These are phyloP conservation scores for Hapsidospora chrysogenum DNA, from an alignment of 495 filamentous ascomycete species.

Conservation along the genomic window DNA sequence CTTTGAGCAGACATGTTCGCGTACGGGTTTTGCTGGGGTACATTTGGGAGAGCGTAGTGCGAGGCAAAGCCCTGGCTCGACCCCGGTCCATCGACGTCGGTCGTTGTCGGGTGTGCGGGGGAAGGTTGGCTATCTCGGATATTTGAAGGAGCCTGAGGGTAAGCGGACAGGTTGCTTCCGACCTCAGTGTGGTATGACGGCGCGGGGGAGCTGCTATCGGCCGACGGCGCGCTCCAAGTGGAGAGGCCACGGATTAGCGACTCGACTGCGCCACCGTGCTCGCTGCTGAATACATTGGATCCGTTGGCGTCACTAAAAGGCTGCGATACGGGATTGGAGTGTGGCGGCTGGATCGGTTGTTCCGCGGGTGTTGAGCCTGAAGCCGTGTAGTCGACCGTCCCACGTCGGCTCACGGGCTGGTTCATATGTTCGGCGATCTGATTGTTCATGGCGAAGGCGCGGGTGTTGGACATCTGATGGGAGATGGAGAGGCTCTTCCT, in stretches of 20 bases:
- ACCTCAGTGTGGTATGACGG: background rate
- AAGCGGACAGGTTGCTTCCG: background rate
- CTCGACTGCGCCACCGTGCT: too few species aligned
- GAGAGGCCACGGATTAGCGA: background rate
- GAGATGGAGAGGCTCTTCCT: background rate
- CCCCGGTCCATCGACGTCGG: background rate
- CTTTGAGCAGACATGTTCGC: too few species aligned
- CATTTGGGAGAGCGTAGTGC: too few species aligned
- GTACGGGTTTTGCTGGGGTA: too few species aligned
- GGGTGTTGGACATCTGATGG: background rate
- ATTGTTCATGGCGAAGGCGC: slow-evolving; percentile 1
- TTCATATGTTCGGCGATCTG: background rate
- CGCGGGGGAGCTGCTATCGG: background rate
- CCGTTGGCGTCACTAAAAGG: background rate
- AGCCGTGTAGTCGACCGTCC: background rate
- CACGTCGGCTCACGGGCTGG: background rate
- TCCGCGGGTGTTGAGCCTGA: background rate
- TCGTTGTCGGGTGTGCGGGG: background rate
- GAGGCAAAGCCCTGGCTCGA: background rate
- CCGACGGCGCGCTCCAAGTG: background rate
- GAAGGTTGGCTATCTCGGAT: too few species aligned
- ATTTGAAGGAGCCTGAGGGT: too few species aligned
- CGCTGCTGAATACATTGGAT: background rate
- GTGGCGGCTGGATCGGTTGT: background rate
- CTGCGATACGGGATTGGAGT: slow-evolving; percentile 1